Evolutionary conservation across 176 grass and related monocot species (phyloP), one percentile per base, ranked within the genome.

Genomic region (Musa schizocarpa): DNA sequence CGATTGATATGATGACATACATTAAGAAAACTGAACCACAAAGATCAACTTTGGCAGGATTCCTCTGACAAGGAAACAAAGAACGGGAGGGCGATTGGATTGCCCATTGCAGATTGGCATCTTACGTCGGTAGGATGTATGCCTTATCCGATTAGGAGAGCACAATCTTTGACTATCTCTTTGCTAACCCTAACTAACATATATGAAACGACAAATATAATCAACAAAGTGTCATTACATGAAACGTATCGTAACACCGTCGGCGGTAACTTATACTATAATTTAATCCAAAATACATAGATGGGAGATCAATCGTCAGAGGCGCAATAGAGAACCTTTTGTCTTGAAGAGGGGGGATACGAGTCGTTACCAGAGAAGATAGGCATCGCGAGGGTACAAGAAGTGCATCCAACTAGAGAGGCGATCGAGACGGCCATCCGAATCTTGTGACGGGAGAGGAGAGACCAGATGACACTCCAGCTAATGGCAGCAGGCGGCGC

Each of bases 311-410:
- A 43, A 68, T 14, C 2, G 43, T 34, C 65, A 68, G 43, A 68
- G 12, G 1, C 65, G 6, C 29, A 68, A 29, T 43, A 68, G 26
- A n/a, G 27, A 48, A 69, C 50, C 34, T 19, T 69, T 34, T 50
- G 34, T 50, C 6, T 6, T 0, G 9, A 52, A 17, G 13, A 75
- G 25, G 59, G 22, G n/a, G 53, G 50, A 34, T 54, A 51, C 71
- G 13, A 76, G 7, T 13, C 7, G n/a, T 16, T 78, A 88, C 94
- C 90, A 81, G 94, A 97, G 71, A 93, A 90, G 80, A 97, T 86
- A 74, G 94, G 94, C 94, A 97, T 91, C 62, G 88, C 86, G 53
- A 97, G 90, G 51, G 94, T 97, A 78, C 94, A 93, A 22, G 74
- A 67, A 51, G 88, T 89, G 81, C 94, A 92, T 50, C 83, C 94